Percentiles rank a stretch among this genome's conserved stretches.
These are phyloP conservation scores for Rosa persica DNA, from an alignment of 306 rosid genomes.

Conservation along the genomic window DNA sequence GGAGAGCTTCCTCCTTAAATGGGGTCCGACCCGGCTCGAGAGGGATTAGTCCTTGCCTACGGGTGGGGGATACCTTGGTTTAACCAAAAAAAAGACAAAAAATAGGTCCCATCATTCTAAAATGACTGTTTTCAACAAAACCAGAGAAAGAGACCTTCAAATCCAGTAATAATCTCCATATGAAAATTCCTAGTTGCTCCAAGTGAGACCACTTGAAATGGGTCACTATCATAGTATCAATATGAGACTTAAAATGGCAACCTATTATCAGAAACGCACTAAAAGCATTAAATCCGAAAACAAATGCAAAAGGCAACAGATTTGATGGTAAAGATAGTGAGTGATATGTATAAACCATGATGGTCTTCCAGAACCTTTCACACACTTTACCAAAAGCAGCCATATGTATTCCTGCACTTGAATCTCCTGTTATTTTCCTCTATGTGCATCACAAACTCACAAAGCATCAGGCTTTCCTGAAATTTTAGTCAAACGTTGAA, in stretches of 20 bases:
- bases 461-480: slow-evolving; percentile 32
- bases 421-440: slow-evolving; percentile 30
- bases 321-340: background rate
- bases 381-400: slow-evolving; percentile 4
- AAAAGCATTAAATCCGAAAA: background rate
- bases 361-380: slow-evolving; percentile 7
- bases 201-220: background rate
- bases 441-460: slow-evolving; percentile 18
- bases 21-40: no score
- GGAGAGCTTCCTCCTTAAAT: no score
- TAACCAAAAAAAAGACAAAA: no score
- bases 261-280: background rate
- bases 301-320: background rate
- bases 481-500: slow-evolving; percentile 36
- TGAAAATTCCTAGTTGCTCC: background rate
- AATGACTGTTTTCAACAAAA: background rate
- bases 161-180: background rate
- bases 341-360: background rate
- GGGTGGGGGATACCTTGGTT: no score
- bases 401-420: slow-evolving; percentile 20
- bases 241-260: background rate
- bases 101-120: background rate
- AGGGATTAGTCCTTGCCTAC: no score
- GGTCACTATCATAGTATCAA: background rate
- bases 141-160: background rate